Conservation (phyloP, 116 monocot species). For the Trichopus zeylanicus region DNA sequence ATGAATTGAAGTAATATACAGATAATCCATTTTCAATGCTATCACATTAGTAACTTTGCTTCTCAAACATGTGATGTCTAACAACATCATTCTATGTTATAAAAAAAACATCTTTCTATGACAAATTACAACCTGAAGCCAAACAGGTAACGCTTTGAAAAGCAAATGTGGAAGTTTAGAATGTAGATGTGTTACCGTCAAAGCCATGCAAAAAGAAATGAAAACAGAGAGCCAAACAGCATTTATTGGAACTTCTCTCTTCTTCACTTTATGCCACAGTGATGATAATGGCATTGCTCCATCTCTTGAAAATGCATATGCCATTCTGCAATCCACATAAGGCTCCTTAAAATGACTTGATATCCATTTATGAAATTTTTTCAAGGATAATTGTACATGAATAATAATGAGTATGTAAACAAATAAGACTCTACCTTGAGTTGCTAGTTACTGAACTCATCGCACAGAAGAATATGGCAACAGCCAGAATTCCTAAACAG, state of each 20-base stretch:
- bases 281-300: conserved; percentile 60
- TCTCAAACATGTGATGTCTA: no score
- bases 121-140: no score
- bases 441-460: conserved; percentile 96
- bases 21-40: no score
- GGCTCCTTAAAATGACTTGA: neutral
- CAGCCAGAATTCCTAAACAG: conserved; percentile 70
- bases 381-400: no score
- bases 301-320: conserved; percentile 66
- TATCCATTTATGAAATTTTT: neutral
- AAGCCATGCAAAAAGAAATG: conserved; percentile 51
- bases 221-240: conserved; percentile 54
- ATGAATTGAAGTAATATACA: no score
- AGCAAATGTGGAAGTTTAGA: conserved; percentile 1
- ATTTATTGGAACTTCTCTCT: conserved; percentile 51
- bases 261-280: conserved; percentile 53
- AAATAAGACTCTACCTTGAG: conserved; percentile 49
- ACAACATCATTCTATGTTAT: no score
- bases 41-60: no score
- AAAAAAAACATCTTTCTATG: no score
- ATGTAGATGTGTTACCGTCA: conserved; percentile 37
- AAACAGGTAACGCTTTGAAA: no score
- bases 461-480: conserved; percentile 90
- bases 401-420: neutral
- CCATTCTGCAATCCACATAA: conserved; percentile 26